phyloP scores from a whole-genome alignment of 768 basidiomycete genomes.

The Pisolithus orientalis region DNA sequence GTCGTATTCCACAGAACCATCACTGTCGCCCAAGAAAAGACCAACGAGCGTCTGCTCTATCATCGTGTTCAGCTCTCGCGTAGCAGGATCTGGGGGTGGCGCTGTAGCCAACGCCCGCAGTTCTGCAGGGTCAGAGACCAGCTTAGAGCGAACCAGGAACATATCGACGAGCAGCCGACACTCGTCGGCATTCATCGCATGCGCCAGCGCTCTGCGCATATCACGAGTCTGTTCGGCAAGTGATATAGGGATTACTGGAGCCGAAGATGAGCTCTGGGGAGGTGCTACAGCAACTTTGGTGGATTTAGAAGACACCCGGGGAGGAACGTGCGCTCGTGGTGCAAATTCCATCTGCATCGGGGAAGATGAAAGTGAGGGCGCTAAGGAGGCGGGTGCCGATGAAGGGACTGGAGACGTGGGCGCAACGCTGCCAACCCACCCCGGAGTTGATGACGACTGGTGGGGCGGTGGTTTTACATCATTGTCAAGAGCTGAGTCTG shows the following conservation, averaged over 20 bases:
- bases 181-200: constrained; percentile 72
- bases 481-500: background rate
- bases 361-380: background rate
- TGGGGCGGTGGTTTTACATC: background rate
- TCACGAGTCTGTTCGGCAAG: constrained; percentile 49
- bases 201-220: constrained; percentile 59
- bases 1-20: background rate
- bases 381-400: background rate
- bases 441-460: background rate
- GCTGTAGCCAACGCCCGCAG: constrained; percentile 26
- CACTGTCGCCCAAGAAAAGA: constrained; percentile 30
- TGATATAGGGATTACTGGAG: constrained; percentile 16
- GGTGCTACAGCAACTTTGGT: constrained; percentile 12
- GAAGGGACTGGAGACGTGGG: background rate
- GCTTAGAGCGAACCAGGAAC: constrained; percentile 62
- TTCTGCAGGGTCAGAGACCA: constrained; percentile 26
- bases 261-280: constrained; percentile 13
- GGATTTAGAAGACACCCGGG: constrained; percentile 11
- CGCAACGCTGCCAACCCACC: background rate
- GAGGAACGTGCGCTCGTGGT: constrained; percentile 2
- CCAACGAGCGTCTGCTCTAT: constrained; percentile 51
- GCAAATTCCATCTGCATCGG: background rate
- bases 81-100: constrained; percentile 27
- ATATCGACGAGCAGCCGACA: constrained; percentile 82
- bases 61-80: constrained; percentile 10